Evolutionary conservation across 331 rosid species (phyloP), one percentile per base, ranked within the genome.

Genomic region (Quercus phellos): DNA sequence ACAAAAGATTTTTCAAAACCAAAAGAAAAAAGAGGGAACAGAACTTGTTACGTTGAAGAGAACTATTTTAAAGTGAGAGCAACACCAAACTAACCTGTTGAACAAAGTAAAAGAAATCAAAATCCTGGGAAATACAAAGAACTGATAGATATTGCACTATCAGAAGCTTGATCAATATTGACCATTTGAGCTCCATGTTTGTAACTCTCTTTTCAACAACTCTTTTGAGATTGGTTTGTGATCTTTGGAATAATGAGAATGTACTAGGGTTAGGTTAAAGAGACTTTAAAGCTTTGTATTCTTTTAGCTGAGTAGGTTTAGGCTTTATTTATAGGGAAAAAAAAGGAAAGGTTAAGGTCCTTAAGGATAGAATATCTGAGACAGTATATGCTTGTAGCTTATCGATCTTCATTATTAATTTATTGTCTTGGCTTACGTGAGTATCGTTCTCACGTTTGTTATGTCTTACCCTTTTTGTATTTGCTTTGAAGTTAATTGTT

Each of bases 101-200:
- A 79, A 91, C 97, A 74, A 91, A 91, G 89, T 91, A 91, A 84
- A 90, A 91, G 91, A 90, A 91, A 88, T 91, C 97, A 69, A 91
- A 91, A 3, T 88, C 89, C 69, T 85, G 81, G 3, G 97, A 69
- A 73, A 79, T 59, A 69, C 93, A 90, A 38, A 80, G 54, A 78
- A 85, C 64, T 64, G 92, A 84, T 5, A 89, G 84, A 78, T 80
- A 76, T 51, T 88, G 94, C 46, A 89, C 42, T 0, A 89, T 66
- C 58, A 89, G 70, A 51, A 91, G 87, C 43, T 85, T 88, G 73
- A 74, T 79, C 81, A 87, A 66, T 30, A 80, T 24, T 42, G 78
- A 80, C 77, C 67, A 46, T 53, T 13, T 73, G 74, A 53, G 75
- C 72, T 59, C 73, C 78, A 80, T 82, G 60, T 69, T 71, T n/a